phyloP scores from a whole-genome alignment of 2,329 filamentous ascomycete genomes.

The Elsinoe ampelina region DNA sequence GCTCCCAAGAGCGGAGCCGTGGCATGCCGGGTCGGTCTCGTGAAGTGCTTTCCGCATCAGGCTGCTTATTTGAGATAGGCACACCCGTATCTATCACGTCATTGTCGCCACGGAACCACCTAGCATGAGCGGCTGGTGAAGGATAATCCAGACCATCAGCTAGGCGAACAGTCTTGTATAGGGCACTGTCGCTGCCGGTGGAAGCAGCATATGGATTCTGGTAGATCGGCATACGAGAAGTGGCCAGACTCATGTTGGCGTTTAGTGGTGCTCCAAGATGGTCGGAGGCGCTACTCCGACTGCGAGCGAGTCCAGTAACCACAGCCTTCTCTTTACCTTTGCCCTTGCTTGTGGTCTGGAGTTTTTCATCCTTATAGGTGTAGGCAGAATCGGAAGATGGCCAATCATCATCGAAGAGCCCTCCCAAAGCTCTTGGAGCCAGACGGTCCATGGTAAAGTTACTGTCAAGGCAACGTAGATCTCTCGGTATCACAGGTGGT shows the following conservation, averaged over 20 bases:
- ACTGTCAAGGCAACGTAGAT: conserved; percentile 9
- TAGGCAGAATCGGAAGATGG: background rate
- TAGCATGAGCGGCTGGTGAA: background rate
- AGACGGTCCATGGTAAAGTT: conserved; percentile 12
- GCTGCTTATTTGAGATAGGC: background rate
- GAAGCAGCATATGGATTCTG: background rate
- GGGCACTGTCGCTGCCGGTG: background rate
- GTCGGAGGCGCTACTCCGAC: background rate
- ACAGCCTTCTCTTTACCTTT: background rate
- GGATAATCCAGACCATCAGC: conserved; percentile 4
- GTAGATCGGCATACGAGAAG: background rate
- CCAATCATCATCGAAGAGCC: background rate
- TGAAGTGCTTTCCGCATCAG: background rate
- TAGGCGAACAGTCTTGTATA: background rate
- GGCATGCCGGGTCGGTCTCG: background rate
- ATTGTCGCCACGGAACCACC: background rate
- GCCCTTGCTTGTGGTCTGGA: background rate
- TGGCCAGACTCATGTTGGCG: conserved; percentile 6
- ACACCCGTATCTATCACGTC: background rate
- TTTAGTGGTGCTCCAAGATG: conserved; percentile 4
- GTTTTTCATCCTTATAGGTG: background rate
- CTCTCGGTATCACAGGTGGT: conserved; percentile 1
- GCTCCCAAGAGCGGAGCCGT: background rate
- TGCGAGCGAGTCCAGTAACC: background rate
- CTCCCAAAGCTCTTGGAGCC: background rate